Conservation (phyloP, 495 filamentous ascomycete species). For the Aspergillus indologenus region DNA sequence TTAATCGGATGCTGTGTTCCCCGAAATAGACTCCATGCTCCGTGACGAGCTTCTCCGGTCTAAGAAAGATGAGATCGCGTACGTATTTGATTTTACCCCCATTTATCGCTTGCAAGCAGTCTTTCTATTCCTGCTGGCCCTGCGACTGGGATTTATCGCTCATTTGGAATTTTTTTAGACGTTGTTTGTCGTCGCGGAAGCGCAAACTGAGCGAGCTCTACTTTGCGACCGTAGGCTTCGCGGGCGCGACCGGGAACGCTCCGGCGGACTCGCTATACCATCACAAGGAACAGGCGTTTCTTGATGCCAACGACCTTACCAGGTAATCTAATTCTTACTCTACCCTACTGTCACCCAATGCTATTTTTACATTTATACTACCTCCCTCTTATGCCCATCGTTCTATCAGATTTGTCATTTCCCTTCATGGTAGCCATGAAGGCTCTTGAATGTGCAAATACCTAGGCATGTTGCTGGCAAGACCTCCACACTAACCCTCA, state of each 20-base stretch:
- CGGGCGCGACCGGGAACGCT: slow-evolving; percentile 51
- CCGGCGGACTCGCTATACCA: slow-evolving; percentile 52
- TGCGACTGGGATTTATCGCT: slow-evolving; percentile 30
- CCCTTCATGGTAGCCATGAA: slow-evolving; percentile 14
- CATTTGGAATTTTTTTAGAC: slow-evolving; percentile 50
- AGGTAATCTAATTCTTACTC: slow-evolving; percentile 57
- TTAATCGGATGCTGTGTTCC: slow-evolving; percentile 59
- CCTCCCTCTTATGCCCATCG: slow-evolving; percentile 12
- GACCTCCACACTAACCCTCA: slow-evolving; percentile 29
- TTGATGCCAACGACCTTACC: slow-evolving; percentile 70
- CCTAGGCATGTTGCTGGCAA: slow-evolving; percentile 10
- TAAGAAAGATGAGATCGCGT: slow-evolving; percentile 63
- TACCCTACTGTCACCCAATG: slow-evolving; percentile 9
- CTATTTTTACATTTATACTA: slow-evolving; percentile 20
- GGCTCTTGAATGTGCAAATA: slow-evolving; percentile 17
- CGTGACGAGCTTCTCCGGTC: slow-evolving; percentile 55
- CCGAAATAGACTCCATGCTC: slow-evolving; percentile 53
- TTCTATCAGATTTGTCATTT: too few relatives aligned
- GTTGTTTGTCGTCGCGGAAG: slow-evolving; percentile 73
- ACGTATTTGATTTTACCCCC: slow-evolving; percentile 38
- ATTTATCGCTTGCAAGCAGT: slow-evolving; percentile 12
- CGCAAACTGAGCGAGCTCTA: slow-evolving; percentile 81
- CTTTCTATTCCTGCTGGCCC: slow-evolving; percentile 6
- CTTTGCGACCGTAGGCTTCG: slow-evolving; percentile 50
- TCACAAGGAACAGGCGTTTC: slow-evolving; percentile 56